phyloP scores from a whole-genome alignment of 1,284 basidiomycete species.

The Apiotrichum laibachii region DNA sequence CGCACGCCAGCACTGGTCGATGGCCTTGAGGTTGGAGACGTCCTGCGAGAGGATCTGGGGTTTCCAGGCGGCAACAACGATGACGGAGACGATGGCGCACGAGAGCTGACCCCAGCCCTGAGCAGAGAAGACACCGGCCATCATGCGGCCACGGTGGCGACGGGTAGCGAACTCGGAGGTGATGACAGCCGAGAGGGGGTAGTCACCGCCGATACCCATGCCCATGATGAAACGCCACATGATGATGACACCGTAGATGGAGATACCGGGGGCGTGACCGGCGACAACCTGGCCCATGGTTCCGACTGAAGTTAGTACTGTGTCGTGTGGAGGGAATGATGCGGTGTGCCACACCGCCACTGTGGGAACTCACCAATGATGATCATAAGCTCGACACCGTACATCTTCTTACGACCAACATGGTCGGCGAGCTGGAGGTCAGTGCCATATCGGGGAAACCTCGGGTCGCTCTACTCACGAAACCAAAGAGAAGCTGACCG shows the following conservation, averaged over 20 bases:
- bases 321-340: too few species aligned
- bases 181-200: constrained; percentile 57
- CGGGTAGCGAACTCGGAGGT: constrained; percentile 70
- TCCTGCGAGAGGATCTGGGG: constrained; percentile 57
- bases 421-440: constrained; percentile 46
- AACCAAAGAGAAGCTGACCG: constrained; percentile 55
- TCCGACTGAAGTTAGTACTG: constrained; percentile 26
- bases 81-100: constrained; percentile 67
- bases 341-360: not conserved
- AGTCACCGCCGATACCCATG: constrained; percentile 65
- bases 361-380: constrained; percentile 13
- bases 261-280: constrained; percentile 61
- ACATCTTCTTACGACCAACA: constrained; percentile 54
- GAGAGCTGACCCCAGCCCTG: constrained; percentile 59
- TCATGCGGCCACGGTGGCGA: constrained; percentile 60
- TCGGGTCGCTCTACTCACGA: constrained; percentile 7
- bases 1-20: constrained; percentile 56
- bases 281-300: constrained; percentile 55
- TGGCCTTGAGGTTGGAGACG: constrained; percentile 40
- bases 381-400: constrained; percentile 52
- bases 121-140: constrained; percentile 55
- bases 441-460: not conserved
- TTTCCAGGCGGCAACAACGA: constrained; percentile 69
- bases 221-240: constrained; percentile 63
- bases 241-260: constrained; percentile 68